Conservation (phyloP, 2,329 filamentous ascomycete genomes). For the Achaetomium macrosporum region DNA sequence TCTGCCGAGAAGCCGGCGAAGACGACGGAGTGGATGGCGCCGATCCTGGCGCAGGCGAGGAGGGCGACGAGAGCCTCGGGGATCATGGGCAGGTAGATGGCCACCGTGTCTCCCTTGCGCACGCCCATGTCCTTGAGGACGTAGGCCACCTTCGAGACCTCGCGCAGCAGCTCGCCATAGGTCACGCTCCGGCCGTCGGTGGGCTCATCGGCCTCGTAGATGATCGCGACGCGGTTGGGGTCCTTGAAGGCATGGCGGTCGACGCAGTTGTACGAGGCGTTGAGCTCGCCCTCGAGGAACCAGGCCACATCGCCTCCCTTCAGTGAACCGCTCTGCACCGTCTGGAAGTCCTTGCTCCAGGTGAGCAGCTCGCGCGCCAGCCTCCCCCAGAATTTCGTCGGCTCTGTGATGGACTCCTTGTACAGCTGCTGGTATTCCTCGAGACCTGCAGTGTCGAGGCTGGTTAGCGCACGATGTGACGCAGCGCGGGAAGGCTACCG, state of each 20-base stretch:
- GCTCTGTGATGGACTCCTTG: constrained; percentile 83
- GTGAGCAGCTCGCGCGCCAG: constrained; percentile 82
- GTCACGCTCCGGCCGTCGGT: constrained; percentile 82
- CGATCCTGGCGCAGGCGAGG: constrained; percentile 85
- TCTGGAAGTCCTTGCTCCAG: constrained; percentile 90
- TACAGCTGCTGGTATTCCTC: constrained; percentile 64
- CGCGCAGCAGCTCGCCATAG: constrained; percentile 85
- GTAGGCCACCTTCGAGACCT: constrained; percentile 84
- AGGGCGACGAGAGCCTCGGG: constrained; percentile 90
- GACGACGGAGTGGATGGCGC: constrained; percentile 93
- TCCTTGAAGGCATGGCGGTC: constrained; percentile 95
- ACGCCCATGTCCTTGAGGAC: constrained; percentile 93
- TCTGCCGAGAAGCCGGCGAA: constrained; percentile 97
- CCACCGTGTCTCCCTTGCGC: constrained; percentile 93
- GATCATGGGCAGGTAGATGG: constrained; percentile 98
- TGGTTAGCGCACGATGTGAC: constrained; percentile 25
- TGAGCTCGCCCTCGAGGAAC: constrained; percentile 91
- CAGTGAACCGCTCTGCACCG: constrained; percentile 73
- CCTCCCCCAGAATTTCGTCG: constrained; percentile 82
- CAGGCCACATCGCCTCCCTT: constrained; percentile 78
- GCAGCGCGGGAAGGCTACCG: constrained; percentile 4
- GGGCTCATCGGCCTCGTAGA: constrained; percentile 95
- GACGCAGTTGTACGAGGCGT: constrained; percentile 95
- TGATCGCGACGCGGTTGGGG: constrained; percentile 89
- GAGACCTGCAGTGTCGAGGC: constrained; percentile 39